Conservation (phyloP, 768 basidiomycete species). For the Dioszegia crocea region DNA sequence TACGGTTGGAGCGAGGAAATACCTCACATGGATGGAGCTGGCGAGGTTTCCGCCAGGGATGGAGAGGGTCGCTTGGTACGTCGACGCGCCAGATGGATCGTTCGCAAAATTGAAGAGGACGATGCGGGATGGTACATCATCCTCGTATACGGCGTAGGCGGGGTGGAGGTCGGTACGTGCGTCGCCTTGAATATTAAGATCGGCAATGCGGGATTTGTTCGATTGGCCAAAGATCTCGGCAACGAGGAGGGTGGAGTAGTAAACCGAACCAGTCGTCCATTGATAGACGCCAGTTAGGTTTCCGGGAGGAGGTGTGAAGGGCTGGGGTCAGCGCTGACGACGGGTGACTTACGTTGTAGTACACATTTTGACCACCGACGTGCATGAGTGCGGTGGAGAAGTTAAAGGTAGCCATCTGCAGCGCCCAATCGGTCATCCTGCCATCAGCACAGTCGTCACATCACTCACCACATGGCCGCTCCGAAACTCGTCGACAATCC, state of each 20-base stretch:
- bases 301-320: conserved; percentile 58
- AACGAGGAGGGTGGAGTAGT: conserved; percentile 67
- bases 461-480: conserved; percentile 61
- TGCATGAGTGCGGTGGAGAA: conserved; percentile 57
- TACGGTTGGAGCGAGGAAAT: conserved; percentile 56
- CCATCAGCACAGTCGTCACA: not conserved
- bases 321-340: conserved; percentile 43
- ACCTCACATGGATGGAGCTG: conserved; percentile 52
- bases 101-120: conserved; percentile 70
- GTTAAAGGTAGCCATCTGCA: conserved; percentile 60
- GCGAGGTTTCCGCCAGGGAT: conserved; percentile 51
- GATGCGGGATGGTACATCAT: conserved; percentile 60
- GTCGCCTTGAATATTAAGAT: conserved; percentile 57
- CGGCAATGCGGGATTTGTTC: conserved; percentile 63
- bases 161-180: conserved; percentile 57
- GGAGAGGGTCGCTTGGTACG: conserved; percentile 56
- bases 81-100: conserved; percentile 60
- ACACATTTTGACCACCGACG: conserved; percentile 55
- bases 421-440: conserved; percentile 56
- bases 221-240: conserved; percentile 68
- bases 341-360: conserved; percentile 55
- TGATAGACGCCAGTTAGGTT: conserved; percentile 60
- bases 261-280: conserved; percentile 71
- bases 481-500: conserved; percentile 61
- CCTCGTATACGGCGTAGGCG: conserved; percentile 70